Percentiles rank a stretch among this genome's conserved stretches.
These are phyloP conservation scores for Furcasterigmium sp. DNA, from an alignment of 2,329 filamentous ascomycete genomes.

Conservation along the genomic window DNA sequence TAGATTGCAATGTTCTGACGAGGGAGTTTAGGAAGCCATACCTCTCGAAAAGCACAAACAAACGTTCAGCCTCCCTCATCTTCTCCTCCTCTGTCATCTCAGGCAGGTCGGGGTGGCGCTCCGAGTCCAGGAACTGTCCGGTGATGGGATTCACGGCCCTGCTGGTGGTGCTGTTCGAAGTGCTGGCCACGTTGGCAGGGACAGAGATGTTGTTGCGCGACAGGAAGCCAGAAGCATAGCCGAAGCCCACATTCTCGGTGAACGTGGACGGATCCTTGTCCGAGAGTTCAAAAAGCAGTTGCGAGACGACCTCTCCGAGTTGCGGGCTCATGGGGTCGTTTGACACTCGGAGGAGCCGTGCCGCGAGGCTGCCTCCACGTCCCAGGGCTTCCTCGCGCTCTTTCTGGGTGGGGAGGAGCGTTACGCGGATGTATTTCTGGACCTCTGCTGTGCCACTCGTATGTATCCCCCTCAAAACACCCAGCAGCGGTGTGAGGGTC, in stretches of 20 bases:
- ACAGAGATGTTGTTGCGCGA: constrained; percentile 78
- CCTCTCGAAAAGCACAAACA: constrained; percentile 91
- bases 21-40: constrained; percentile 22
- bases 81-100: constrained; percentile 91
- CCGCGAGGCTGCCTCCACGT: constrained; percentile 65
- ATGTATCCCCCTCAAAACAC: constrained; percentile 66
- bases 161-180: constrained; percentile 18
- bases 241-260: constrained; percentile 89
- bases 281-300: constrained; percentile 82
- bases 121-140: constrained; percentile 70
- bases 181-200: constrained; percentile 55
- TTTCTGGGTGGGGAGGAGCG: constrained; percentile 69
- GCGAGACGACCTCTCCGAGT: constrained; percentile 68
- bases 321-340: constrained; percentile 67
- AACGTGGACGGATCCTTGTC: constrained; percentile 74
- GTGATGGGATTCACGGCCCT: constrained; percentile 75
- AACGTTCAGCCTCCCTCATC: constrained; percentile 79
- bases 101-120: constrained; percentile 52
- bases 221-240: constrained; percentile 86
- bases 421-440: constrained; percentile 56
- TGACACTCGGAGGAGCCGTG: constrained; percentile 71
- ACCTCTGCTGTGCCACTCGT: constrained; percentile 60
- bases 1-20: not conserved
- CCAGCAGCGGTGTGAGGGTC: constrained; percentile 66
- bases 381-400: constrained; percentile 78